Percentiles rank a stretch among this genome's conserved stretches.
phyloP scores from a whole-genome alignment of 2,329 filamentous ascomycete genomes.

The Hypoxylon sp. region DNA sequence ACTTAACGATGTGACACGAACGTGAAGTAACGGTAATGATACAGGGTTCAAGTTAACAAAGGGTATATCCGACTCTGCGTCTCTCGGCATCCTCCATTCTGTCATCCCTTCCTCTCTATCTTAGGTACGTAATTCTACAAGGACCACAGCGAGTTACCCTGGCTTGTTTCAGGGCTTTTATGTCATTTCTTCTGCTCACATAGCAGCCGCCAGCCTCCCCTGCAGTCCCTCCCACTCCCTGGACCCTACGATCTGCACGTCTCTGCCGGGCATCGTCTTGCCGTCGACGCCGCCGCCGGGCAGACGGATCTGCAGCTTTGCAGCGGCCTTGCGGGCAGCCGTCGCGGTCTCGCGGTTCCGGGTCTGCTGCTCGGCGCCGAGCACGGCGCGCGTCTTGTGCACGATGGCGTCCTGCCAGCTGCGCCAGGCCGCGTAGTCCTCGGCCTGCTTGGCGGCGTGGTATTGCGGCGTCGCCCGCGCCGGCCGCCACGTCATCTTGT shows the following conservation, averaged over 20 bases:
- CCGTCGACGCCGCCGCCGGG: conserved; percentile 53
- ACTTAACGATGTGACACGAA: not conserved
- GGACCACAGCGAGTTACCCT: not conserved
- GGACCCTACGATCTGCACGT: conserved; percentile 62
- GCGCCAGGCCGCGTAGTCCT: conserved; percentile 70
- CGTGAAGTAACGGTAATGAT: conserved; percentile 10
- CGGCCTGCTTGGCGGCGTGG: conserved; percentile 69
- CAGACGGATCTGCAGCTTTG: conserved; percentile 60
- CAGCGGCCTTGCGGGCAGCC: conserved; percentile 49
- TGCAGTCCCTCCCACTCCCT: conserved; percentile 64
- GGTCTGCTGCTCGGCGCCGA: conserved; percentile 30
- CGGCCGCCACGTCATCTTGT: conserved; percentile 72
- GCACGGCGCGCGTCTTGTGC: conserved; percentile 58
- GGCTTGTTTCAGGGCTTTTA: not conserved
- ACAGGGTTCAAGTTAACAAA: conserved; percentile 18
- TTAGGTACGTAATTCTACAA: not conserved
- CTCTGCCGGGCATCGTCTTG: conserved; percentile 51
- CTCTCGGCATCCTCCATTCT: not conserved
- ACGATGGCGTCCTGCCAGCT: conserved; percentile 64
- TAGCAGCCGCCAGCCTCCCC: conserved; percentile 48
- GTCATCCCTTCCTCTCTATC: not conserved
- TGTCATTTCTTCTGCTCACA: conserved; percentile 29
- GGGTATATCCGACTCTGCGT: conserved; percentile 25
- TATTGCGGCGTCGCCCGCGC: conserved; percentile 70
- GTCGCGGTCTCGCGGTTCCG: conserved; percentile 39